A percentile compares a stretch with the other conserved stretches of the same genome.
These are phyloP conservation scores for Entomortierella parvispora DNA, from an alignment of 192 early-diverging fungal species.

Conservation along the genomic window DNA sequence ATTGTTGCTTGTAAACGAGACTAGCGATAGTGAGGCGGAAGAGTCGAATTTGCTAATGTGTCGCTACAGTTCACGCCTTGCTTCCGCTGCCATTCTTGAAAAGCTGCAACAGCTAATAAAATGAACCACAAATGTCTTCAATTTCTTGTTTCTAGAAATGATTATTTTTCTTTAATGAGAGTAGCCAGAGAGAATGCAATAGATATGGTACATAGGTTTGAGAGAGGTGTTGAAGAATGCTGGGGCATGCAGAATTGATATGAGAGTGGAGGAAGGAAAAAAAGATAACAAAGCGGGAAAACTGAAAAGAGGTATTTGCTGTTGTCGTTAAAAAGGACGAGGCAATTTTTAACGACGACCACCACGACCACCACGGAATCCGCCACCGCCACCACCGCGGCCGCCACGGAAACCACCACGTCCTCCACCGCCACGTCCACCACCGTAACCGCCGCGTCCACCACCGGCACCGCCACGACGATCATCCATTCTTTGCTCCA, in stretches of 20 bases:
- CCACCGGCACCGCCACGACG: slow-evolving; percentile 55
- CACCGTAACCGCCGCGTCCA: slow-evolving; percentile 53
- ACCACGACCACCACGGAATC: slow-evolving; percentile 54
- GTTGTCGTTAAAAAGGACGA: too few species aligned
- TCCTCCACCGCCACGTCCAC: slow-evolving; percentile 59
- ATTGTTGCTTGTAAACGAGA: slow-evolving; percentile 10
- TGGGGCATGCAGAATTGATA: neutral
- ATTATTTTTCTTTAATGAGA: slow-evolving; percentile 3
- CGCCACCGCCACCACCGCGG: slow-evolving; percentile 54
- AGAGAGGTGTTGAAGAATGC: slow-evolving; percentile 4
- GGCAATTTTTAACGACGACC: slow-evolving; percentile 50
- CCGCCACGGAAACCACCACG: slow-evolving; percentile 51
- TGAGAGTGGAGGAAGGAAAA: neutral
- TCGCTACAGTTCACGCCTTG: neutral
- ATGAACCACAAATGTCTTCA: neutral
- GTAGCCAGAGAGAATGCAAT: neutral
- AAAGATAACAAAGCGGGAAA: too few species aligned
- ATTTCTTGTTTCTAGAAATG: neutral
- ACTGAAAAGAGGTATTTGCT: too few species aligned
- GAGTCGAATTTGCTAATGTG: slow-evolving; percentile 2
- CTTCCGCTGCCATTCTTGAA: slow-evolving; percentile 4
- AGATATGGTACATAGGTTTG: slow-evolving; percentile 12
- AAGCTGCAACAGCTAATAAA: slow-evolving; percentile 9
- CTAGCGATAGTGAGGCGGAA: neutral
- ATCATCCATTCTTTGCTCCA: slow-evolving; percentile 67